Evolutionary conservation across 164 flowering plant species (phyloP), one percentile per base, ranked within the genome.

Genomic region (Sedum album): DNA sequence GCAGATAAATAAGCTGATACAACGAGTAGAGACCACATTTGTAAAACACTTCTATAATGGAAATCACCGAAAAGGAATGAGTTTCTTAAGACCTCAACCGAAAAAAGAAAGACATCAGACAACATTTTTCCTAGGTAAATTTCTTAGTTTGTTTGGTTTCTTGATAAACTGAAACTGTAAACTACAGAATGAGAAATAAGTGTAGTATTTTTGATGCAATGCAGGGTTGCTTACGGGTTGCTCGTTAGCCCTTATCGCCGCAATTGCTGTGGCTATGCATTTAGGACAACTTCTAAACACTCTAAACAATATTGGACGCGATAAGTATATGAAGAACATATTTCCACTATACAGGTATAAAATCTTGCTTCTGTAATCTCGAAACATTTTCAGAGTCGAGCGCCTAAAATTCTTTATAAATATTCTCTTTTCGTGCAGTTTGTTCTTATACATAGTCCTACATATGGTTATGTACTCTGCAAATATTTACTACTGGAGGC

Each of bases 281-380:
- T 76, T 81, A 21, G 77, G 82, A 8, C 20, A 77, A 2, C 68
- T 85, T 66, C 36, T 76, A 8, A 60, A 11, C 17, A 21, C 6
- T n/a, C 55, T 2, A 72, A 4, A 8, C 46, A 41, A 71, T 6
- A 30, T 9, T 4, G 87, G 82, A 10, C 69, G 75, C 36, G 60
- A 60, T 3, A 23, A 38, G 25, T 86, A 86, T 71, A 88, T 88
- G 93, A 73, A 76, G 9, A 84, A 69, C 67, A 75, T 86, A 81
- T 86, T 88, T 78, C 93, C 90, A 0, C 86, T 84, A 25, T 88
- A 86, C 75, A 86, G 86, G 87, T 81, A 51, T 4, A 21, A n/a
- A 31, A 31, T 51, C 5, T 51, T 51, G 33, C 23, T 31, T 31
- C n/a, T 14, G 39, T 36, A 31, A 5, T 33, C 36, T 18, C 9